Conservation (phyloP, 257 asterid species). For the Nicotiana noctiflora region DNA sequence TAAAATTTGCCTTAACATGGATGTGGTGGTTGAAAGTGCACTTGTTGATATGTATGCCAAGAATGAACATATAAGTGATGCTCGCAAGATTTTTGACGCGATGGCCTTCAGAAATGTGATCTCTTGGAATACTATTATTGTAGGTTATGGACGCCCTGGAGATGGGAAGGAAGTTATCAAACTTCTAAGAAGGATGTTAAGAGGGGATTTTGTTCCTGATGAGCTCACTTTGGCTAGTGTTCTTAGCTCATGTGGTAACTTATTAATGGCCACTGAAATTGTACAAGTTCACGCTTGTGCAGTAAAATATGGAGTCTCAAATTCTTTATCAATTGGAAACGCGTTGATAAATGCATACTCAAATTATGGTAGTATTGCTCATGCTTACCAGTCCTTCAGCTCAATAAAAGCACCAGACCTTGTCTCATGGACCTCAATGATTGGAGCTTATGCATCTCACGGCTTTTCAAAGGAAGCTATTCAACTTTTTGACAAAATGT, state of each 20-base stretch:
- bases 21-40: conserved; percentile 26
- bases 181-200: conserved; percentile 26
- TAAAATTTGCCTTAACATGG: conserved; percentile 15
- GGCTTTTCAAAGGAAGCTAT: conserved; percentile 27
- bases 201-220: conserved; percentile 23
- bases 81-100: conserved; percentile 25
- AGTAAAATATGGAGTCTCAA: conserved; percentile 18
- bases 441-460: conserved; percentile 32
- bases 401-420: conserved; percentile 26
- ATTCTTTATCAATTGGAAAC: conserved; percentile 20
- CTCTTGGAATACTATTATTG: conserved; percentile 33
- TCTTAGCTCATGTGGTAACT: conserved; percentile 29
- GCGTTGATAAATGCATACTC: conserved; percentile 29
- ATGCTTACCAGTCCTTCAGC: conserved; percentile 18
- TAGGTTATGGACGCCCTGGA: conserved; percentile 30
- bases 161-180: conserved; percentile 20
- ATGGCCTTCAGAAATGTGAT: conserved; percentile 27
- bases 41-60: conserved; percentile 34
- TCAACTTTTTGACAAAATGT: conserved; percentile 24
- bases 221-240: conserved; percentile 28
- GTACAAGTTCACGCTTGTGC: conserved; percentile 23
- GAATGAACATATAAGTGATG: conserved; percentile 11
- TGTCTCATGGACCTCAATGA: conserved; percentile 31
- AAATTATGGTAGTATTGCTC: conserved; percentile 22
- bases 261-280: conserved; percentile 18